Conservation (phyloP, 2,329 filamentous ascomycete species). For the Zasmidium citrigriseum region DNA sequence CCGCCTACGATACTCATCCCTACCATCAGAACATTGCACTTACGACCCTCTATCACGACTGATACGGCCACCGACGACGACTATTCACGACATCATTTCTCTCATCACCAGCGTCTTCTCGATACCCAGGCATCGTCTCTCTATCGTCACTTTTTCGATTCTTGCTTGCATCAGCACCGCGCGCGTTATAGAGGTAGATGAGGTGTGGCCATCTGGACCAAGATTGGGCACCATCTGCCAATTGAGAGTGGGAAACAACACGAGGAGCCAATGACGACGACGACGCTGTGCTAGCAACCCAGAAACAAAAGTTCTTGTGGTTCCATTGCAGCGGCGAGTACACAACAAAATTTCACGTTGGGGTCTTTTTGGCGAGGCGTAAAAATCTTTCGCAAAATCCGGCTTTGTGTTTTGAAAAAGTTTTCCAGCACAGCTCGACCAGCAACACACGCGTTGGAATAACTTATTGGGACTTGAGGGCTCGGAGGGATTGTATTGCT, state of each 20-base stretch:
- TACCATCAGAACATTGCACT: slow-evolving; percentile 13
- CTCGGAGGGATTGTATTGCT: no score
- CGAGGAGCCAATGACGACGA: background rate
- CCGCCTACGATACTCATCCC: slow-evolving; percentile 33
- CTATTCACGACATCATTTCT: slow-evolving; percentile 15
- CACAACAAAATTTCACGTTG: slow-evolving; percentile 4
- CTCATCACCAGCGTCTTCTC: slow-evolving; percentile 11
- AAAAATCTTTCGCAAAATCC: no score
- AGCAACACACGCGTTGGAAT: no score
- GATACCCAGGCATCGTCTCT: slow-evolving; percentile 32
- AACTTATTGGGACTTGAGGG: no score
- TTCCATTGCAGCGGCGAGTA: background rate
- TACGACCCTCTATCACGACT: slow-evolving; percentile 14
- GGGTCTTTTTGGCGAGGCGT: slow-evolving; percentile 5
- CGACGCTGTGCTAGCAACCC: slow-evolving; percentile 16
- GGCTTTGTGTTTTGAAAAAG: no score
- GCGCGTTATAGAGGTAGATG: slow-evolving; percentile 33
- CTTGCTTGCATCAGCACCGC: slow-evolving; percentile 25
- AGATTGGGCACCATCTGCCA: slow-evolving; percentile 24
- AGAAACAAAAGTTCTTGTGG: slow-evolving; percentile 20
- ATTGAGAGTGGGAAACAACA: background rate
- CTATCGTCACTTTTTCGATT: slow-evolving; percentile 17
- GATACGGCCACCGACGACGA: slow-evolving; percentile 29
- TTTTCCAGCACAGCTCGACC: no score
- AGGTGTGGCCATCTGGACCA: slow-evolving; percentile 16